Conservation (phyloP, 179 eudicot species). For the Nepenthes alata region DNA sequence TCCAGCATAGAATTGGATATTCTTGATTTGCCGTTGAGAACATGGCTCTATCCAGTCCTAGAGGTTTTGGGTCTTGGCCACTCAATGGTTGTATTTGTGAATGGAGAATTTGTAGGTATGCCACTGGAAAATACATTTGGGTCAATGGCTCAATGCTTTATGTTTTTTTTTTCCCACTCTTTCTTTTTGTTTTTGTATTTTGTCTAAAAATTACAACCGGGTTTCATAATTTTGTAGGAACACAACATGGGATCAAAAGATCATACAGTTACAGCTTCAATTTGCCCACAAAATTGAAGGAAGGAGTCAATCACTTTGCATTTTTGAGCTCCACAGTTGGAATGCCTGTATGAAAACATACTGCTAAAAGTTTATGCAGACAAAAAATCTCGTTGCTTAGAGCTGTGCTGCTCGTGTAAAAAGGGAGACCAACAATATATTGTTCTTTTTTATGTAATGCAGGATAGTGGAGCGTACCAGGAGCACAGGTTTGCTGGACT, state of each 20-base stretch:
- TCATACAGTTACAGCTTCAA: slow-evolving; percentile 44
- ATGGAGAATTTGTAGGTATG: slow-evolving; percentile 67
- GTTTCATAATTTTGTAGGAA: slow-evolving; percentile 25
- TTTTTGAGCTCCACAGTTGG: slow-evolving; percentile 59
- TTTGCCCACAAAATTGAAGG: slow-evolving; percentile 40
- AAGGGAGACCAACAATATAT: too few relatives aligned
- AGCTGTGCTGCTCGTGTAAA: too few relatives aligned
- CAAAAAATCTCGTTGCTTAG: too few relatives aligned
- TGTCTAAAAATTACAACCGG: too few relatives aligned
- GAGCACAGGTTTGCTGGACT: slow-evolving; percentile 72
- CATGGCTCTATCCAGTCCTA: slow-evolving; percentile 53
- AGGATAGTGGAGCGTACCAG: slow-evolving; percentile 90
- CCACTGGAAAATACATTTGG: not conserved
- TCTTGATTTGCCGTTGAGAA: slow-evolving; percentile 55
- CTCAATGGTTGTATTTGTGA: slow-evolving; percentile 56
- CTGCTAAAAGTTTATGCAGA: too few relatives aligned
- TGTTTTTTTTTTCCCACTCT: too few relatives aligned
- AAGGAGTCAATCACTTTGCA: slow-evolving; percentile 53
- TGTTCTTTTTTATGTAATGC: slow-evolving; percentile 5
- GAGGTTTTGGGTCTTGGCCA: slow-evolving; percentile 72
- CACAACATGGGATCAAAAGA: slow-evolving; percentile 59
- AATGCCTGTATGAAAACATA: slow-evolving; percentile 45
- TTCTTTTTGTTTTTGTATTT: too few relatives aligned
- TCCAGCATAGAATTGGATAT: slow-evolving; percentile 48
- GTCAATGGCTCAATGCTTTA: too few relatives aligned